Base-by-base conservation (phyloP, 371 early-diverging fungal species). In the Mucor lusitanicus region DNA sequence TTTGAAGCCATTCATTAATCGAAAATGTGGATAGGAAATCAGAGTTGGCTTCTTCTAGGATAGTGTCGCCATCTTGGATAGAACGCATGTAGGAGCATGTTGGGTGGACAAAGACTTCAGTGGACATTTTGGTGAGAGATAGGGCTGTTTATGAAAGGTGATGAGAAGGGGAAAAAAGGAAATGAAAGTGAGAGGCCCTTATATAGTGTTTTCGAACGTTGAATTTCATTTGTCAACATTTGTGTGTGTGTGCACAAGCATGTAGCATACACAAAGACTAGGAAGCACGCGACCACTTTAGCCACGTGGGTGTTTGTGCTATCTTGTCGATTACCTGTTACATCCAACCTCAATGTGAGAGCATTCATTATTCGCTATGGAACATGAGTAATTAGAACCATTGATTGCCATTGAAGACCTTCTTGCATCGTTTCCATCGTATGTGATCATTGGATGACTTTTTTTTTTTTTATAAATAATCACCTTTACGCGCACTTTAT, bases 1-100 rank as follows among this genome's bases (percentile, higher is more conserved):
- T 73, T 44, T 77, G 75, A 7, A 80, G 77, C 77, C 77, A 80
- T 64, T 80, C 75, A n/a, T 71, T 64, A 25, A 80, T 71, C 37
- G 68, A 72, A 8, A 74, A 70, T 12, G 74, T 61, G 25, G 69
- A 50, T 37, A 68, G 28, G 30, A 62, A 59, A 11, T 62, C 63
- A 27, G 61, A 57, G 48, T 56, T 70, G 17, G 74, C 70, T 13
- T 75, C 64, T 62, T 77, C 77, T 19, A 79, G 67, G 11, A 77
- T 70, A 32, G 63, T 66, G 27, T 77, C 80, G 28, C 77, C 80
- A 30, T 80, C 80, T 69, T 80, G 77, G 59, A 77, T 74, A 23
- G 77, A 76, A 35, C 63, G 72, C 19, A 58, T 57, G 40, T 73
- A 74, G 33, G 74, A 42, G 33, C 71, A 74, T 8, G 70, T 61